Evolutionary conservation across 768 basidiomycete genomes (phyloP).

Genomic region (Suillus luteus): DNA sequence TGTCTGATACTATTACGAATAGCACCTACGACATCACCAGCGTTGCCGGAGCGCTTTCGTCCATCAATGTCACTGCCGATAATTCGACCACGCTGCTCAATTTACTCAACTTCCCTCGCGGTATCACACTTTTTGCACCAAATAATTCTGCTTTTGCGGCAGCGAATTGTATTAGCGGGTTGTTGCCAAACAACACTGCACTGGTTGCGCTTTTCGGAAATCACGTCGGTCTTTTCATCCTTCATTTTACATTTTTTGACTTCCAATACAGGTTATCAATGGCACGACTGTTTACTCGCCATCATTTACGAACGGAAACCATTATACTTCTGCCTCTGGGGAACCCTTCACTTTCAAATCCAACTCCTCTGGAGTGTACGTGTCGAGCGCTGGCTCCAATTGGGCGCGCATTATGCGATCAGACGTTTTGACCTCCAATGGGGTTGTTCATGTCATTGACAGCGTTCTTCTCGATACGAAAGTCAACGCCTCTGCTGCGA

Average conservation of each 20-base stretch:
- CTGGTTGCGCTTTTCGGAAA: constrained; percentile 52
- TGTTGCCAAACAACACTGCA: constrained; percentile 48
- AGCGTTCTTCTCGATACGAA: constrained; percentile 51
- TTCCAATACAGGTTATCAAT: constrained; percentile 54
- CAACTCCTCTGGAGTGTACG: constrained; percentile 61
- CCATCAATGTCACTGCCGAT: constrained; percentile 19
- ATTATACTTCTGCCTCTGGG: constrained; percentile 58
- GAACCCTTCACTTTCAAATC: constrained; percentile 49
- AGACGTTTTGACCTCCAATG: constrained; percentile 65
- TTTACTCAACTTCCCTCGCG: constrained; percentile 40
- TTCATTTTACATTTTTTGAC: constrained; percentile 5
- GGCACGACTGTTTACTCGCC: constrained; percentile 68
- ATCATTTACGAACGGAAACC: constrained; percentile 36
- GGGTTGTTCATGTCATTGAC: constrained; percentile 68
- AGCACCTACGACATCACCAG: constrained; percentile 42
- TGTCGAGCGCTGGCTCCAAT: constrained; percentile 45
- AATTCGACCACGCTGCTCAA: constrained; percentile 29
- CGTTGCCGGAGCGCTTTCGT: constrained; percentile 34
- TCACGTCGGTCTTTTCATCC: constrained; percentile 46
- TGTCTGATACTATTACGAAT: constrained; percentile 43
- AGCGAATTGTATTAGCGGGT: constrained; percentile 35
- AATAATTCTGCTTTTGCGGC: constrained; percentile 49
- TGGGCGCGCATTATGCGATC: constrained; percentile 55
- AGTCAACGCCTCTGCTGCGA: constrained; percentile 45
- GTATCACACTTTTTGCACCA: constrained; percentile 72